phyloP scores from a whole-genome alignment of 1,139 yeast species.

The Scheffersomyces cryptocercus region DNA sequence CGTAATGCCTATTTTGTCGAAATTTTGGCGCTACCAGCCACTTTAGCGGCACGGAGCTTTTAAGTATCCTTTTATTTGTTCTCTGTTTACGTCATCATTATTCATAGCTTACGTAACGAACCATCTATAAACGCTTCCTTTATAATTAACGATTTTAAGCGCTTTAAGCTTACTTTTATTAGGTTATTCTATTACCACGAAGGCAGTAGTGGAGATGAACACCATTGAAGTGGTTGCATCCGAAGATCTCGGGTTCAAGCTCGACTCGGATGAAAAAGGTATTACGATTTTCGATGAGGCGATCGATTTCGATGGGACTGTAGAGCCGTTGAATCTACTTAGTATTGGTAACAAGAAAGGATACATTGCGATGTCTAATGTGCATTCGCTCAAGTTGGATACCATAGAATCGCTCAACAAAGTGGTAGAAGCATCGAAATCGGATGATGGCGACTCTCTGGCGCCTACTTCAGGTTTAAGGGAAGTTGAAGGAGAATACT shows the following conservation, averaged over 20 bases:
- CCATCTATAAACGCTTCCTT: too few species aligned
- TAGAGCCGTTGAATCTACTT: constrained; percentile 26
- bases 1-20: too few species aligned
- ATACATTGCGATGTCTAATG: constrained; percentile 36
- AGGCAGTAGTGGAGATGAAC: constrained; percentile 3
- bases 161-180: too few species aligned
- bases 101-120: too few species aligned
- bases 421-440: background rate
- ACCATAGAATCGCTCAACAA: constrained; percentile 11
- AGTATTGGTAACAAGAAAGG: constrained; percentile 27
- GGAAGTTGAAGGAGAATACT: background rate
- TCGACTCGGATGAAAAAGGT: constrained; percentile 27
- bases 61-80: too few species aligned
- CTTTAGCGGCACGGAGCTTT: too few species aligned
- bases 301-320: constrained; percentile 22
- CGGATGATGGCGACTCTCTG: background rate
- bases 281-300: constrained; percentile 26
- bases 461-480: background rate
- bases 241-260: constrained; percentile 43
- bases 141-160: too few species aligned
- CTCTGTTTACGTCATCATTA: too few species aligned
- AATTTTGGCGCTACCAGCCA: too few species aligned
- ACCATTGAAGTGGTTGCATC: constrained; percentile 29
- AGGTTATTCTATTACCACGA: too few species aligned
- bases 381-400: constrained; percentile 20